A percentile compares a stretch with the other conserved stretches of the same genome.
These are phyloP conservation scores for Gentiana dahurica DNA, from an alignment of 257 asterid species.

Conservation along the genomic window DNA sequence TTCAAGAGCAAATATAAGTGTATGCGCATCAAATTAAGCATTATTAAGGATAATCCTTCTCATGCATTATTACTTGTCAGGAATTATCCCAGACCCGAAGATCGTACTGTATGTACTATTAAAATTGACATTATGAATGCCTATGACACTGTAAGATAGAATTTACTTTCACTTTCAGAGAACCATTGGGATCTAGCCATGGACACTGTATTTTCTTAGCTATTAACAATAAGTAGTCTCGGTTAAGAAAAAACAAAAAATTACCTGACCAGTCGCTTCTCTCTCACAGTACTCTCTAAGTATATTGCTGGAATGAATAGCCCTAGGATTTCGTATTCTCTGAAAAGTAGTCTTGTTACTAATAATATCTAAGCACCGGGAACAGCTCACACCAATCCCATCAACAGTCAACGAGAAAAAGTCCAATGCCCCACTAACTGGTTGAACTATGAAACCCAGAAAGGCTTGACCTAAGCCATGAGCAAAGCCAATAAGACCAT, in stretches of 20 bases:
- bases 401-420: slow-evolving; percentile 93
- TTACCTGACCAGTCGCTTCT: slow-evolving; percentile 94
- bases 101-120: no score
- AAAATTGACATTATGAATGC: no score
- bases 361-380: slow-evolving; percentile 88
- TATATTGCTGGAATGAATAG: slow-evolving; percentile 70
- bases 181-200: no score
- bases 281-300: slow-evolving; percentile 77
- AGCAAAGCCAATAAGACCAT: slow-evolving; percentile 94
- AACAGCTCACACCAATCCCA: slow-evolving; percentile 97
- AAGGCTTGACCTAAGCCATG: slow-evolving; percentile 97
- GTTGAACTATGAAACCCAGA: slow-evolving; percentile 85
- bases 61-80: no score
- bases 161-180: no score
- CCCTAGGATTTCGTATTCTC: slow-evolving; percentile 83
- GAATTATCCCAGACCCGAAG: no score
- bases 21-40: no score
- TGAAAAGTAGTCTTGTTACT: slow-evolving; percentile 57
- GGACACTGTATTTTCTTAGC: no score
- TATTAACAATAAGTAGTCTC: no score
- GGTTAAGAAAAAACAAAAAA: no score
- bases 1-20: background rate
- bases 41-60: no score
- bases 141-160: no score
- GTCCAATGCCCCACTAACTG: slow-evolving; percentile 95